Evolutionary conservation across 306 rosid genomes (phyloP), one percentile per base, ranked within the genome.

Genomic region (Ceratonia siliqua): DNA sequence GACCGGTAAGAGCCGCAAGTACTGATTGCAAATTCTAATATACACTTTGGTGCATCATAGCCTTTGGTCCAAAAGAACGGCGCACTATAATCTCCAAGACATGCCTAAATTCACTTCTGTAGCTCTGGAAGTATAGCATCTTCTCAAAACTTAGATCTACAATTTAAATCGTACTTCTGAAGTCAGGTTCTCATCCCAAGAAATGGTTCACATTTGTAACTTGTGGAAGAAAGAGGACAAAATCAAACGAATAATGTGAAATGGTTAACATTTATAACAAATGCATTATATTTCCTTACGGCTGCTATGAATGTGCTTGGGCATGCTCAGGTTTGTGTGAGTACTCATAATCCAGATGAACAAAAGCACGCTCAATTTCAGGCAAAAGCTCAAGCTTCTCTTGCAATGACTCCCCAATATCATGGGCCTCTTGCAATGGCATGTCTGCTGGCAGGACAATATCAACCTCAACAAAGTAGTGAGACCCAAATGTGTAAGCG

Each of bases 381-480:
- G 98, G 96, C 83, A 94, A 68, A 38, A 64, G 89, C 80, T 94
- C 97, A 0, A 94, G 97, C 84, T 94, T 94, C 83, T 85, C 98
- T 79, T 94, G 97, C 84, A 94, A 54, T 5, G 86, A 76, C 68
- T 94, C 98, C 0, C 98, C 98, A 6, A 94, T 94, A 85, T 94
- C 98, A 30, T 94, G 98, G 27, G 98, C 98, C 78, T 85, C 91
- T 81, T 88, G 91, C 64, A 94, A 56, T 57, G 96, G 97, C 98
- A 94, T 94, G 68, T 55, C 79, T 1, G 96, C 77, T 41, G 98
- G 92, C 74, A 94, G 84, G 68, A 91, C 98, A 14, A 94, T 94
- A 79, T 94, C 98, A 58, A 94, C 98, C 87, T 94, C 98, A 1
- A 94, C 97, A 55, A 94, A 94, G 86, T 84, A 94, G 90, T 94